Evolutionary conservation across 257 asterid species (phyloP).

Genomic region (Vinca minor): DNA sequence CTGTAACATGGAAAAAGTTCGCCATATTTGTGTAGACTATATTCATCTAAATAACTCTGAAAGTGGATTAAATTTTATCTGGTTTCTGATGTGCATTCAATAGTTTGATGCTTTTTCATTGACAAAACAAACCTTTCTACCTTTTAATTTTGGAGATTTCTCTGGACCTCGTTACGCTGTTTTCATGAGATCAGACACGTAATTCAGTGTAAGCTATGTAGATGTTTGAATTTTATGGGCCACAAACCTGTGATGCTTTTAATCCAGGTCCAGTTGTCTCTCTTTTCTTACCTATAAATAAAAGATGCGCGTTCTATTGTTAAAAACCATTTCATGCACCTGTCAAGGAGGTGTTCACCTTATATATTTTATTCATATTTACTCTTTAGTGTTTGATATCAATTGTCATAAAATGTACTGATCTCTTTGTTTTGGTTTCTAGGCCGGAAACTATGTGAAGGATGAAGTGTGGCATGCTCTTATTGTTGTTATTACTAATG

Average conservation of each 20-base stretch:
- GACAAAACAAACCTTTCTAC: background rate
- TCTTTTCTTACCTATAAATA: background rate
- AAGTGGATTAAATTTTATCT: no score
- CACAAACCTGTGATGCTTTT: background rate
- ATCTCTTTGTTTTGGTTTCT: conserved; percentile 17
- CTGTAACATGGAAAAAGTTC: no score
- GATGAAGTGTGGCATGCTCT: conserved; percentile 98
- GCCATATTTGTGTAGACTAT: background rate
- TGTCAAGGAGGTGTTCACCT: background rate
- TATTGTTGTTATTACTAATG: conserved; percentile 79
- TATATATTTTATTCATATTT: background rate
- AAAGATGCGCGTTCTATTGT: background rate
- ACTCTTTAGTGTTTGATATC: background rate
- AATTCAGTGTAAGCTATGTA: no score
- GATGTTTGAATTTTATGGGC: background rate
- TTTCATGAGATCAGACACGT: background rate
- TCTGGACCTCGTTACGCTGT: no score
- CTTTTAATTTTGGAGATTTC: no score
- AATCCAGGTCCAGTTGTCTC: background rate
- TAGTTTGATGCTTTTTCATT: no score
- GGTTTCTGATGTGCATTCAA: background rate
- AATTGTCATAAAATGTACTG: conserved; percentile 12
- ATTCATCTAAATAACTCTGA: background rate
- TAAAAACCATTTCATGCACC: background rate
- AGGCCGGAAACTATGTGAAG: conserved; percentile 94